These are phyloP conservation scores for Ceratocystis smalleyi DNA, from an alignment of 2,329 filamentous ascomycete species.

Conservation along the genomic window DNA sequence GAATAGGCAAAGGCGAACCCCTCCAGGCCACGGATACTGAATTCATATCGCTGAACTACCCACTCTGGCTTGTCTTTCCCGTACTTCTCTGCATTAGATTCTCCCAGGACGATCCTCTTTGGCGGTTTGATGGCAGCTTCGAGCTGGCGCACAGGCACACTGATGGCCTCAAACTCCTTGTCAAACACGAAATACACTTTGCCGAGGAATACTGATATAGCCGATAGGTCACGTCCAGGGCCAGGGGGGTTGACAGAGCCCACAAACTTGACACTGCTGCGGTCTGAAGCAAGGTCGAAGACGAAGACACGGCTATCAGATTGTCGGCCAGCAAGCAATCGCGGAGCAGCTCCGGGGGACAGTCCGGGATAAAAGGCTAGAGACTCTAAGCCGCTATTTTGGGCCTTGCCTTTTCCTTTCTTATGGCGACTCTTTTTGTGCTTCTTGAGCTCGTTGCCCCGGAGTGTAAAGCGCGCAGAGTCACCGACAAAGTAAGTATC, in stretches of 20 bases:
- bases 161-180: slow-evolving; percentile 11
- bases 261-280: slow-evolving; percentile 6
- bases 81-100: not conserved
- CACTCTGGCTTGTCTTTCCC: slow-evolving; percentile 1
- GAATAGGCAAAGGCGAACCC: slow-evolving; percentile 16
- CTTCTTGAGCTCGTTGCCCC: slow-evolving; percentile 7
- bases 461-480: not conserved
- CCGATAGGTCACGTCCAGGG: slow-evolving; percentile 12
- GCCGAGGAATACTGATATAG: slow-evolving; percentile 14
- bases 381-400: slow-evolving; percentile 11
- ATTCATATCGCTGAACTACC: slow-evolving; percentile 8
- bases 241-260: slow-evolving; percentile 14
- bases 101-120: not conserved
- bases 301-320: slow-evolving; percentile 13
- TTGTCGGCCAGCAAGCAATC: slow-evolving; percentile 13
- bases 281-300: slow-evolving; percentile 10
- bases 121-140: slow-evolving; percentile 5
- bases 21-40: slow-evolving; percentile 13
- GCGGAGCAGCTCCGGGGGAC: not conserved
- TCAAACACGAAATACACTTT: slow-evolving; percentile 15
- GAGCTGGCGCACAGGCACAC: slow-evolving; percentile 10
- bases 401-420: not conserved
- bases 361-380: slow-evolving; percentile 11
- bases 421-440: slow-evolving; percentile 11
- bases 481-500: not conserved